Base-by-base conservation (phyloP, 2,329 filamentous ascomycete species). In the Corinectria fuckeliana region DNA sequence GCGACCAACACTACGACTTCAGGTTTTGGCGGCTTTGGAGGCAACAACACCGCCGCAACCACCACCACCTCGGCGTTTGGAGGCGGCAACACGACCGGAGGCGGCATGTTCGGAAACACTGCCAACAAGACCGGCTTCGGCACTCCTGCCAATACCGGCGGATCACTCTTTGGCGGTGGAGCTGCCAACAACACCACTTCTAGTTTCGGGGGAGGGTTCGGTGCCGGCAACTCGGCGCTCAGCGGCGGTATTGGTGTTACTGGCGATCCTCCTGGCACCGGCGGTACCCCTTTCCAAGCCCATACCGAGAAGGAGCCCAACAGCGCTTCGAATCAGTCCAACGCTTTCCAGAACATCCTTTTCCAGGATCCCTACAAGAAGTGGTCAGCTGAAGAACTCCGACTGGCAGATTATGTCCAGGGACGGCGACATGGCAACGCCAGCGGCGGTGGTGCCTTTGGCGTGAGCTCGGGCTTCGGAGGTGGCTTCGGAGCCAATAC, bases 311-410 rank as follows among this genome's bases (percentile, higher is more conserved):
- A 94, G 75, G 92, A 96, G 71, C 76, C 80, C 3, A 86, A 83
- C 39, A 83, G 78, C 65, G 76, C 75, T 16, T 77, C 55, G 71
- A 84, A 45, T 9, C 42, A 45, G n/a, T 45, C 79, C 65, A 86
- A 90, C 71, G 83, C 89, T 4, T 96, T 90, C 75, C 91, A 95
- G 75, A 94, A 88, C 67, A 87, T 96, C 56, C 80, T 89, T 20
- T 93, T 94, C 74, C 89, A 91, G 77, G 87, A 89, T 21, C 85
- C 90, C 1, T 96, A 94, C 79, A 89, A 88, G 75, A 96, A 95
- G 74, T 98, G 90, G 81, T 97, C 94, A 9, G 86, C 91, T n/a
- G 95, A 91, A 69, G 90, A 95, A 75, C 78, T 95, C 53, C 85
- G 91, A 71, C 77, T 96, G 61, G 92, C 88, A 44, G 95, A 99